These are phyloP conservation scores for Bruguiera parviflora DNA, from an alignment of 345 rosid species.

Conservation along the genomic window DNA sequence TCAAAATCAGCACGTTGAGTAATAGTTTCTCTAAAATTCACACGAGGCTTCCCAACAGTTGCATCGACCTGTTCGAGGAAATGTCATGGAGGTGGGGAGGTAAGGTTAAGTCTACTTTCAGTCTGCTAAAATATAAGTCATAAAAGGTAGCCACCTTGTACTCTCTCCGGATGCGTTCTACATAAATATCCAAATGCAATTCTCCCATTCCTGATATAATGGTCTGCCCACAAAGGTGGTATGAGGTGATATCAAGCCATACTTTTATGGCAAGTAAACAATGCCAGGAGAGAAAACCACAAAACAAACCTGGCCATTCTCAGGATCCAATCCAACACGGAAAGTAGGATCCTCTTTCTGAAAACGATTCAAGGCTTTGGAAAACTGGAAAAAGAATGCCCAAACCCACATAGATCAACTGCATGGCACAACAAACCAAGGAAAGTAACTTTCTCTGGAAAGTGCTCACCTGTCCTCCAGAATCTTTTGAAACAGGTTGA, in stretches of 20 bases:
- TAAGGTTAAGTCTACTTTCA: not conserved
- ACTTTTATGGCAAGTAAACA: not conserved
- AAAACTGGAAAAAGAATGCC: constrained; percentile 50
- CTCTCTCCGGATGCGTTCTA: constrained; percentile 92
- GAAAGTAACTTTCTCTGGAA: constrained; percentile 5
- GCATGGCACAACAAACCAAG: not conserved
- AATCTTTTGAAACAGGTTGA: constrained; percentile 92
- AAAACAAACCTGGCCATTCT: constrained; percentile 80
- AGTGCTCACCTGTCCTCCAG: constrained; percentile 88
- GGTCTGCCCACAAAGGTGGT: constrained; percentile 47
- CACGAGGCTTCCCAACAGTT: constrained; percentile 96
- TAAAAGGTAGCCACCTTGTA: constrained; percentile 58
- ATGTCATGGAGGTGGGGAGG: not conserved
- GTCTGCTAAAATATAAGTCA: constrained; percentile 8
- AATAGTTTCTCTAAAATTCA: constrained; percentile 91
- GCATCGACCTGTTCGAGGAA: constrained; percentile 73
- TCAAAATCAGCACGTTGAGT: constrained; percentile 88
- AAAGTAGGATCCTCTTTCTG: constrained; percentile 98
- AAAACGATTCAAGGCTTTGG: constrained; percentile 95
- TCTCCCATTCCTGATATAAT: constrained; percentile 99
- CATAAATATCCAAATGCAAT: constrained; percentile 91
- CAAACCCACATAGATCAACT: not conserved
- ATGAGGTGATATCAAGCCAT: not conserved
- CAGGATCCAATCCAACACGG: constrained; percentile 97
- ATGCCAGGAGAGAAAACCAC: constrained; percentile 5